Evolutionary conservation across 139 green algal genomes (phyloP).

Genomic region (Chlorella ohadii): DNA sequence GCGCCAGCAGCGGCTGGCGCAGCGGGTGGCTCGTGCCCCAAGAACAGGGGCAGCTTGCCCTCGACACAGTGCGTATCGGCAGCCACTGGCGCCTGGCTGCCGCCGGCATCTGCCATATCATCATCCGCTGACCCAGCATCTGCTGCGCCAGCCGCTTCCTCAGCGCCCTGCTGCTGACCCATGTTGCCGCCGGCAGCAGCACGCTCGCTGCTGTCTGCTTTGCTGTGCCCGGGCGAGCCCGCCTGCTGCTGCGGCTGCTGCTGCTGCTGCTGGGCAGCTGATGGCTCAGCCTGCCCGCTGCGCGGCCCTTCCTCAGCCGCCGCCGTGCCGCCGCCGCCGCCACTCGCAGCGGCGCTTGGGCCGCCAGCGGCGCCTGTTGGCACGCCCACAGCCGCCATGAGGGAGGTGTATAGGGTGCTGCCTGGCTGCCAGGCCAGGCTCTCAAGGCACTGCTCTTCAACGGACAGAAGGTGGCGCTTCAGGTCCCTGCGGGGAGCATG

Average conservation of each 20-base stretch:
- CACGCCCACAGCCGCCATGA: conserved; percentile 31
- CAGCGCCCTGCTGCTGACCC: neutral
- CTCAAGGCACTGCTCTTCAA: conserved; percentile 83
- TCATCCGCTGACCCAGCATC: neutral
- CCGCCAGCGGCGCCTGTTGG: neutral
- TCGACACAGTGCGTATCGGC: no score
- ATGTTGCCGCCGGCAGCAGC: neutral
- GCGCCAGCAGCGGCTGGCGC: neutral
- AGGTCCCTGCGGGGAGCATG: no score
- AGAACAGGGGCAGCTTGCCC: no score
- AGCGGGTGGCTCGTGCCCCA: neutral
- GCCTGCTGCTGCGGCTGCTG: neutral
- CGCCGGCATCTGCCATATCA: no score
- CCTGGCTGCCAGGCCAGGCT: conserved; percentile 72
- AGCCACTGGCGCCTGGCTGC: no score
- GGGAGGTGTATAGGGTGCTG: conserved; percentile 68
- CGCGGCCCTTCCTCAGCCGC: neutral
- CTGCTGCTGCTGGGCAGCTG: conserved; percentile 12
- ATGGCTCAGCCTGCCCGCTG: neutral
- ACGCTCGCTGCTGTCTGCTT: neutral
- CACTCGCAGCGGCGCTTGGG: neutral
- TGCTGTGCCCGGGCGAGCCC: no score
- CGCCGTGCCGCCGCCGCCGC: neutral
- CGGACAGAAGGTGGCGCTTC: conserved; percentile 74
- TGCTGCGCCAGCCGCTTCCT: neutral